Percentiles rank a stretch among this genome's conserved stretches.
Evolutionary conservation across 805 yeast genomes (phyloP).

Genomic region (Ogataea corticis): DNA sequence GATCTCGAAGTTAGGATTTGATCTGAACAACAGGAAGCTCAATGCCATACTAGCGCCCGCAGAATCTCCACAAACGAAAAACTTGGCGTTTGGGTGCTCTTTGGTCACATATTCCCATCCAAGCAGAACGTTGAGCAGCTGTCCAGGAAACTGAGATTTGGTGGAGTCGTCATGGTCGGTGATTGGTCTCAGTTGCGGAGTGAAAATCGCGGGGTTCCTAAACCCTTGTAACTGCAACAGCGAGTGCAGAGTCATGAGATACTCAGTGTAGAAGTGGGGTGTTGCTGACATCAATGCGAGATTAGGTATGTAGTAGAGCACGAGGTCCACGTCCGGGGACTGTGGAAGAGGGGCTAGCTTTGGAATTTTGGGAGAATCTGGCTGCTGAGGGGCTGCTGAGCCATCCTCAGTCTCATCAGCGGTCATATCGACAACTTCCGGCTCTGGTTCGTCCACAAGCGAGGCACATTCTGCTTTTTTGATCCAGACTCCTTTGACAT

Average conservation of each 20-base stretch:
- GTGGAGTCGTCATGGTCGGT: slow-evolving; percentile 6
- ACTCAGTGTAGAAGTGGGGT: slow-evolving; percentile 47
- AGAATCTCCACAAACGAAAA: slow-evolving; percentile 47
- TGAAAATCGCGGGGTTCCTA: slow-evolving; percentile 45
- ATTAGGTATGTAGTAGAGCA: slow-evolving; percentile 48
- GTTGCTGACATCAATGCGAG: slow-evolving; percentile 36
- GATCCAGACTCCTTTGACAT: slow-evolving; percentile 25
- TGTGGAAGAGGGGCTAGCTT: background rate
- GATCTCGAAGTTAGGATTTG: slow-evolving; percentile 31
- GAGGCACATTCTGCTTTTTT: slow-evolving; percentile 24
- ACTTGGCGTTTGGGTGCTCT: slow-evolving; percentile 28
- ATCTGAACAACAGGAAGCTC: slow-evolving; percentile 38
- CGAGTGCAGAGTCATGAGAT: slow-evolving; percentile 40
- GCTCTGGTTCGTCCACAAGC: background rate
- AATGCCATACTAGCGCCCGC: slow-evolving; percentile 47
- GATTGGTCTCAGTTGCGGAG: slow-evolving; percentile 33
- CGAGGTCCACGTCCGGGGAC: slow-evolving; percentile 36
- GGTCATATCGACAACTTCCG: background rate
- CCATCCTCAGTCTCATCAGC: background rate
- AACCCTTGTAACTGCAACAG: slow-evolving; percentile 50
- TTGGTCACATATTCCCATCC: slow-evolving; percentile 36
- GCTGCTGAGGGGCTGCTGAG: background rate
- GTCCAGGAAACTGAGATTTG: slow-evolving; percentile 26
- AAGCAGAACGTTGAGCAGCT: slow-evolving; percentile 26
- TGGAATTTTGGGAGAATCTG: background rate